Evolutionary conservation across 768 basidiomycete species (phyloP).

Genomic region (Boletales sp.): DNA sequence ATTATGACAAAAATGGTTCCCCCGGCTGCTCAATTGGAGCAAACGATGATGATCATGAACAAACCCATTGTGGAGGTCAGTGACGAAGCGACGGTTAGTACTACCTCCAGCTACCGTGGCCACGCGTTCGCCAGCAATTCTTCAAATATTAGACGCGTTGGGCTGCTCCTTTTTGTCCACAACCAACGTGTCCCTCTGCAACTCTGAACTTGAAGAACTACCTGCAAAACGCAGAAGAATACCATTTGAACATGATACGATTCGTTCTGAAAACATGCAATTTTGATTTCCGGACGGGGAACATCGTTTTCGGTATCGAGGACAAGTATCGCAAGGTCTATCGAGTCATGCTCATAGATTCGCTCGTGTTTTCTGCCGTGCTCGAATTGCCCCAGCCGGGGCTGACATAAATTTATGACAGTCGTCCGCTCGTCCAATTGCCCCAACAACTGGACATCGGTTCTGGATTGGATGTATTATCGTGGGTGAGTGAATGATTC

Average conservation of each 20-base stretch:
- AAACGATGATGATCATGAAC: no score
- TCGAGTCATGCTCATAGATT: slow-evolving; percentile 12
- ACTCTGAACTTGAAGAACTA: neutral
- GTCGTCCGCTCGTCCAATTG: slow-evolving; percentile 29
- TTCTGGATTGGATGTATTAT: slow-evolving; percentile 34
- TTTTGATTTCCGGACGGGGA: slow-evolving; percentile 37
- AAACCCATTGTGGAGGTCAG: no score
- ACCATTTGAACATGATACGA: neutral
- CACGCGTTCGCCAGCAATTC: no score
- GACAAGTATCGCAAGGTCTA: slow-evolving; percentile 28
- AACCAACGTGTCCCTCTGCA: neutral
- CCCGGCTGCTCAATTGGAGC: no score
- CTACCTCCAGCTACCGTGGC: no score
- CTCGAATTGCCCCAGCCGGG: slow-evolving; percentile 33
- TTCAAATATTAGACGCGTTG: no score
- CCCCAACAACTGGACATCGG: slow-evolving; percentile 27
- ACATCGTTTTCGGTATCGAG: slow-evolving; percentile 30
- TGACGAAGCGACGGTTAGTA: no score
- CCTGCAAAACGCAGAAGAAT: slow-evolving; percentile 6
- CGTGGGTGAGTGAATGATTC: slow-evolving; percentile 22
- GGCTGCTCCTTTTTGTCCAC: no score
- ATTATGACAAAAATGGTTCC: no score
- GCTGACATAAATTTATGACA: slow-evolving; percentile 28
- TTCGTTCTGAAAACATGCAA: neutral
- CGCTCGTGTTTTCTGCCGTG: slow-evolving; percentile 35